Percentiles rank a stretch among this genome's conserved stretches.
Conservation (phyloP, 2,329 filamentous ascomycete species). For the Ophiostoma australiae region DNA sequence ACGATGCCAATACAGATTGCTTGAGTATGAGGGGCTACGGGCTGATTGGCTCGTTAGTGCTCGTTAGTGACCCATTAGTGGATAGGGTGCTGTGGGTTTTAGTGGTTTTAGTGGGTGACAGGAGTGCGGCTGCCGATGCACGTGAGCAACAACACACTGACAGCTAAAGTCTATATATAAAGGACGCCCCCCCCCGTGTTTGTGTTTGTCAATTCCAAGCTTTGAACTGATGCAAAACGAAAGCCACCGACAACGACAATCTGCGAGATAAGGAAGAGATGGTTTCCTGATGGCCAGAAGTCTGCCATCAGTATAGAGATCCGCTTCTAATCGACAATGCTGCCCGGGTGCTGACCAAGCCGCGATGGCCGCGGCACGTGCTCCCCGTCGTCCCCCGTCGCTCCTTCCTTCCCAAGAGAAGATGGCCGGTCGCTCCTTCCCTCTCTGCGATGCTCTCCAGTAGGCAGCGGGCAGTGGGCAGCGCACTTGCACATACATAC, state of each 20-base stretch:
- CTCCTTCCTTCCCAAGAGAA: not conserved
- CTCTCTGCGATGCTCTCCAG: not conserved
- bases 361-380: not conserved
- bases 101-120: not conserved
- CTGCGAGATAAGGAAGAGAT: not conserved
- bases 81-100: not conserved
- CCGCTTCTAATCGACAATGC: not conserved
- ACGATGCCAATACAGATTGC: not conserved
- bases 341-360: not conserved
- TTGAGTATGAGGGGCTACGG: not conserved
- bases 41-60: not conserved
- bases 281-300: not conserved
- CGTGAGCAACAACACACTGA: not conserved
- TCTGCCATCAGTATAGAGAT: not conserved
- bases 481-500: not conserved
- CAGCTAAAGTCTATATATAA: not conserved
- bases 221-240: not conserved
- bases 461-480: not conserved
- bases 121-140: not conserved
- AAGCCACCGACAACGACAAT: not conserved
- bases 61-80: not conserved
- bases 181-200: not conserved
- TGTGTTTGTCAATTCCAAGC: not conserved
- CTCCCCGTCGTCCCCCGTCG: not conserved
- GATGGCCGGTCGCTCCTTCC: slow-evolving; percentile 2